Evolutionary conservation across 345 rosid species (phyloP), one percentile per base, ranked within the genome.

Genomic region (Rhodamnia rubescens): DNA sequence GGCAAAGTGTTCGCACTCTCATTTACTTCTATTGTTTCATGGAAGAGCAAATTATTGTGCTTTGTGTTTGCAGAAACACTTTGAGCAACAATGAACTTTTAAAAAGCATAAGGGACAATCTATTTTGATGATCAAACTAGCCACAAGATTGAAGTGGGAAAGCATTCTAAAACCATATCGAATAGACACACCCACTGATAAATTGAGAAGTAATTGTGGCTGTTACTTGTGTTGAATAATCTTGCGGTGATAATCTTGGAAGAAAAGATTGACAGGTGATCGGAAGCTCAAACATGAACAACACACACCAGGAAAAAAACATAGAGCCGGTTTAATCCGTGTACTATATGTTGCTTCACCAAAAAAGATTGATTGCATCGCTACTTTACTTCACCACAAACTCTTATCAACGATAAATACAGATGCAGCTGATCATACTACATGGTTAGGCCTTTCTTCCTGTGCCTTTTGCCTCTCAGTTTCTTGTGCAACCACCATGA

Each of bases 401-500:
- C 16, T 53, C 55, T 53, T 53, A 53, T 53, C 55, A 53, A 53
- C 8, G 55, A 53, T 53, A 1, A 53, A 53, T 53, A 15, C 55
- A 53, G 55, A 16, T 53, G 20, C 55, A 53, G 16, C 21, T 16
- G 55, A 53, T 53, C 55, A 53, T 2, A 5, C 8, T 5, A 16
- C 55, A 5, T 5, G 3, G 55, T 53, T 53, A 16, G 55, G 55
- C 21, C 55, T 53, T 53, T 18, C 20, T 53, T 53, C 54, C 21
- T 53, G 55, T 53, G 55, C 55, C 55, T 53, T 53, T 16, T 6
- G 55, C 55, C 29, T 27, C 32, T 69, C 74, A 89, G 2, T 47
- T 24, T 58, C 84, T 84, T 4, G 24, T n/a, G 86, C 92, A 89
- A 64, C 89, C 88, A n/a, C 83, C 86, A 36, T 92, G 93, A 75